These are phyloP conservation scores for Amoebophrya sp. DNA, from an alignment of 169 alveolate genomes.

Conservation along the genomic window DNA sequence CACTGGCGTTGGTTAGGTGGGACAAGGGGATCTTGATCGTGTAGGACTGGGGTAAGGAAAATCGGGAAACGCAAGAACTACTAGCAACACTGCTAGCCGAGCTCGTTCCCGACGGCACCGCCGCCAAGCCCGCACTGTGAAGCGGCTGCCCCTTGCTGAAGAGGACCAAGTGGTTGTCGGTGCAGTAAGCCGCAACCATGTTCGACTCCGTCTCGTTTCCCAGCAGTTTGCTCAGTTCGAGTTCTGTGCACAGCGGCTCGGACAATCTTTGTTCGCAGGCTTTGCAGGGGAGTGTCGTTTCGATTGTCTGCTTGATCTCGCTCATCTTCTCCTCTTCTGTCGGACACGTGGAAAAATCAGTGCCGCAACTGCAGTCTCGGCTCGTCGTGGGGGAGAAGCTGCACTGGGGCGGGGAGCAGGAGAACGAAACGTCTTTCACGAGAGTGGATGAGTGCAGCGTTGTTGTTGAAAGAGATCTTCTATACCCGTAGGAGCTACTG, in stretches of 20 bases:
- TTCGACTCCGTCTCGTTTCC: neutral
- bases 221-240: neutral
- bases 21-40: neutral
- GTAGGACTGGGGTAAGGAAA: neutral
- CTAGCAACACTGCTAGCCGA: neutral
- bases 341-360: neutral
- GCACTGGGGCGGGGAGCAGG: constrained; percentile 6
- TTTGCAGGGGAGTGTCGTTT: neutral
- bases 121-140: neutral
- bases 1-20: neutral
- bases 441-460: too few relatives aligned
- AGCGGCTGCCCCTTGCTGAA: neutral
- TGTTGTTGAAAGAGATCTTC: too few relatives aligned
- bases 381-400: neutral
- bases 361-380: neutral
- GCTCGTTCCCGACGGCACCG: neutral
- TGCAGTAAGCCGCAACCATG: neutral
- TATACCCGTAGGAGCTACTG: too few relatives aligned
- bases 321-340: neutral
- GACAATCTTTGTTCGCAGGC: neutral
- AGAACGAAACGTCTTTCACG: neutral
- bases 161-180: neutral
- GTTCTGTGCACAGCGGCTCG: neutral
- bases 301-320: neutral
- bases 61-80: neutral